Evolutionary conservation across 768 basidiomycete species (phyloP).

Genomic region (Lactarius hengduanensis): DNA sequence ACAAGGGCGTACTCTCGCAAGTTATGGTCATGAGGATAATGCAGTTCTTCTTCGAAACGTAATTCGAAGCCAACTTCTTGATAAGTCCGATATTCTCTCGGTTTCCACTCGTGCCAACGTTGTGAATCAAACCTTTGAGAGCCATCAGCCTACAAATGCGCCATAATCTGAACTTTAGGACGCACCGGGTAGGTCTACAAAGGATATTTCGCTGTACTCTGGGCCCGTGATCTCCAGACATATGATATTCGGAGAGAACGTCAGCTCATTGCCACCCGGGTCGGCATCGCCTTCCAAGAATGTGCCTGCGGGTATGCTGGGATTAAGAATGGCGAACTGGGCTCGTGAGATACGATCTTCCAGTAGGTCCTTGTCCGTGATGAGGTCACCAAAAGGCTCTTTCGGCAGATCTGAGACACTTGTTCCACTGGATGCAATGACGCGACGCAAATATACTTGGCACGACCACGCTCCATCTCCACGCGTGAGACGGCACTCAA

Average conservation of each 20-base stretch:
- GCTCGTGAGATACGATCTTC: constrained; percentile 15
- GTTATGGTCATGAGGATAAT: constrained; percentile 34
- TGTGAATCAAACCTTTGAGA: constrained; percentile 30
- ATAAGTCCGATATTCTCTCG: constrained; percentile 29
- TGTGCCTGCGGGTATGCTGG: not conserved
- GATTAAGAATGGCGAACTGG: constrained; percentile 23
- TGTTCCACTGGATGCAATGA: not conserved
- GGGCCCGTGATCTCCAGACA: constrained; percentile 33
- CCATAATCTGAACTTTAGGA: not conserved
- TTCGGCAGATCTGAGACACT: constrained; percentile 4
- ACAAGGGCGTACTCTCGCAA: constrained; percentile 31
- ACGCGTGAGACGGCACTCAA: constrained; percentile 23
- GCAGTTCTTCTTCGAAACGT: constrained; percentile 30
- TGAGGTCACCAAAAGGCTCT: constrained; percentile 13
- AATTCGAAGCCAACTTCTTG: constrained; percentile 24
- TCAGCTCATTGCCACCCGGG: not conserved
- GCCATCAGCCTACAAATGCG: not conserved
- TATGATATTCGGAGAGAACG: constrained; percentile 32
- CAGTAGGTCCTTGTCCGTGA: constrained; percentile 3
- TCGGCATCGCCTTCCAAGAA: not conserved
- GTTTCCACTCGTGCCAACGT: constrained; percentile 29
- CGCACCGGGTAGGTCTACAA: constrained; percentile 34
- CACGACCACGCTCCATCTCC: constrained; percentile 17
- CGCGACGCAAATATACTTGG: constrained; percentile 15
- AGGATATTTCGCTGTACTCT: constrained; percentile 34